These are phyloP conservation scores for Penicillium sp. DNA, from an alignment of 2,329 filamentous ascomycete species.

Conservation along the genomic window DNA sequence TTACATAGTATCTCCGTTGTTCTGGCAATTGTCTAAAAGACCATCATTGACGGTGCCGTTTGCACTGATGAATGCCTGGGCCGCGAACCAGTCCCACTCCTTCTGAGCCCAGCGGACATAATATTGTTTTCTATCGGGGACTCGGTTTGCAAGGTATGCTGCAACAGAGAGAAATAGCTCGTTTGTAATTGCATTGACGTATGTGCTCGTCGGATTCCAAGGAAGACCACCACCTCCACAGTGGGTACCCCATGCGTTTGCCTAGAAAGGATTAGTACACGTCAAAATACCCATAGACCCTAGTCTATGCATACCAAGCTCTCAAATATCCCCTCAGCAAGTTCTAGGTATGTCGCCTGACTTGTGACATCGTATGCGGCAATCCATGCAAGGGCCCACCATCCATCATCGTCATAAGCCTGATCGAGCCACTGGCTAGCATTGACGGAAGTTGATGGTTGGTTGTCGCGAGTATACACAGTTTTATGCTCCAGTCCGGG, in stretches of 20 bases:
- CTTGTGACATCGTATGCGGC: constrained; percentile 55
- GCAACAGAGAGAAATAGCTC: constrained; percentile 58
- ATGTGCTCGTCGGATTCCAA: constrained; percentile 48
- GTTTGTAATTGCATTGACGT: constrained; percentile 57
- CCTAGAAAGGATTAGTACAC: constrained; percentile 17
- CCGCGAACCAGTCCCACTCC: constrained; percentile 54
- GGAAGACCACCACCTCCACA: constrained; percentile 50
- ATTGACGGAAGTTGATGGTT: constrained; percentile 17
- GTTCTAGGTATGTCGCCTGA: constrained; percentile 46
- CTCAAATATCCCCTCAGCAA: constrained; percentile 52
- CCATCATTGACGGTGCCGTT: constrained; percentile 57
- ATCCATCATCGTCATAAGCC: constrained; percentile 55
- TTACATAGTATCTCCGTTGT: constrained; percentile 42
- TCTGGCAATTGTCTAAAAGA: constrained; percentile 52
- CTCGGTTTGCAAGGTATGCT: constrained; percentile 57
- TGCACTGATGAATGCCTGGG: constrained; percentile 49
- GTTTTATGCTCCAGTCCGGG: constrained; percentile 19
- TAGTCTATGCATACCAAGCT: constrained; percentile 37
- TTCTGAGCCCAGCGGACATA: constrained; percentile 50
- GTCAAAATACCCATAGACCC: background rate
- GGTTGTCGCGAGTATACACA: constrained; percentile 7
- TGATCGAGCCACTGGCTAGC: constrained; percentile 31
- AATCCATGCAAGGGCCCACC: constrained; percentile 57
- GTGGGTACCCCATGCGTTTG: constrained; percentile 43
- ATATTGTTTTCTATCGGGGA: constrained; percentile 30